These are phyloP conservation scores for Penstemon newberryi DNA, from an alignment of 257 asterid species.

Conservation along the genomic window DNA sequence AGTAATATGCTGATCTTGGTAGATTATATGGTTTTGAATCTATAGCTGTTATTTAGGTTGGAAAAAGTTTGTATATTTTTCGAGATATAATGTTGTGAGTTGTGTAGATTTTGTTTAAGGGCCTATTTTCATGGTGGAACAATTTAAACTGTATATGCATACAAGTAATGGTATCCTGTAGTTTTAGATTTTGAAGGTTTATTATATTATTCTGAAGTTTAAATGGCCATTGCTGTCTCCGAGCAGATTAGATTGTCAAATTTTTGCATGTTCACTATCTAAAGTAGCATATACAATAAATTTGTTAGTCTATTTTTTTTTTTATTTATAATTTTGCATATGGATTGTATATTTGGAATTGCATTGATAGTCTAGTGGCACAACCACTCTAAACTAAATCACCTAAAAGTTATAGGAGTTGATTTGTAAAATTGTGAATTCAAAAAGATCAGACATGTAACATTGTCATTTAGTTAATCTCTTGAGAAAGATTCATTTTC, in stretches of 20 bases:
- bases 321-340: no score
- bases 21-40: background rate
- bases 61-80: no score
- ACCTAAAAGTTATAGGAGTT: background rate
- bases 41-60: no score
- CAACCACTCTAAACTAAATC: no score
- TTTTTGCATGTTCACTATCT: conserved; percentile 12
- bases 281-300: conserved; percentile 1
- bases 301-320: background rate
- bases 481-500: background rate
- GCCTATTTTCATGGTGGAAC: no score
- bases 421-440: background rate
- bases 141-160: background rate
- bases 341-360: no score
- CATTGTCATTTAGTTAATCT: background rate
- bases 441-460: background rate
- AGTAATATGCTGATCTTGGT: conserved; percentile 12
- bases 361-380: no score
- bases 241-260: background rate
- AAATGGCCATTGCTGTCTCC: background rate
- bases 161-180: no score
- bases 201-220: conserved; percentile 4
- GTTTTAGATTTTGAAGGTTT: background rate
- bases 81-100: background rate
- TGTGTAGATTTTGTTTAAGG: background rate